Evolutionary conservation across 257 asterid genomes (phyloP), one percentile per base, ranked within the genome.

Genomic region (Leptodermis oblonga): DNA sequence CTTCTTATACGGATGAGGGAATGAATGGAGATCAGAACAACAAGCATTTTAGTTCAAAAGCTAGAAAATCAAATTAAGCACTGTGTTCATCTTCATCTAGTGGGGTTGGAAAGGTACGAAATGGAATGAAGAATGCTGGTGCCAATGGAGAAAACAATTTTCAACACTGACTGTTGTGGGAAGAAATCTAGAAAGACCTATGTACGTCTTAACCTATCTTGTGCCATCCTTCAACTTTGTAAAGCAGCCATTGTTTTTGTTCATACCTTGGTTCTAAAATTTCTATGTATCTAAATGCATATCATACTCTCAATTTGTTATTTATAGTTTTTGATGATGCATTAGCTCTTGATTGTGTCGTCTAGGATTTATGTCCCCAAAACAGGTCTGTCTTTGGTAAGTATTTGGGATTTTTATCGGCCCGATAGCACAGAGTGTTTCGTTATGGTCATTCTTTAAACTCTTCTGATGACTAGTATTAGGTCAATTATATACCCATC

Each of bases 181-280:
- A 56, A 7, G 72, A 76, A 56, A 61, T 63, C 83, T 70, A 69
- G 34, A 54, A 82, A 76, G 71, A 83, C 76, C 66, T 70, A 67
- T 73, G 72, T 43, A 48, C 70, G 77, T 77, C 87, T 80, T n/a
- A 79, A 82, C 81, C 62, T 76, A 73, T 65, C 68, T 33, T 17
- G 65, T 22, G 11, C 14, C 45, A 70, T 58, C 4, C 1, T 17
- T 55, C 41, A 31, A 26, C 36, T 43, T 26, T 7, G 45, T 25
- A 46, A 42, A 42, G 46, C 60, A 37, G 68, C 48, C 25, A n/a
- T 37, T 42, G n/a, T 58, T 41, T 42, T 4, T 62, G 6, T 36
- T 62, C 14, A 62, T 25, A 26, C 43, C 60, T 48, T 9, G 18
- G 43, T 7, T 18, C 15, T 28, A 3, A 65, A 33, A 22, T 37